A percentile compares a stretch with the other conserved stretches of the same genome.
phyloP scores from a whole-genome alignment of 2,329 filamentous ascomycete genomes.

The Phialophora verrucosa region DNA sequence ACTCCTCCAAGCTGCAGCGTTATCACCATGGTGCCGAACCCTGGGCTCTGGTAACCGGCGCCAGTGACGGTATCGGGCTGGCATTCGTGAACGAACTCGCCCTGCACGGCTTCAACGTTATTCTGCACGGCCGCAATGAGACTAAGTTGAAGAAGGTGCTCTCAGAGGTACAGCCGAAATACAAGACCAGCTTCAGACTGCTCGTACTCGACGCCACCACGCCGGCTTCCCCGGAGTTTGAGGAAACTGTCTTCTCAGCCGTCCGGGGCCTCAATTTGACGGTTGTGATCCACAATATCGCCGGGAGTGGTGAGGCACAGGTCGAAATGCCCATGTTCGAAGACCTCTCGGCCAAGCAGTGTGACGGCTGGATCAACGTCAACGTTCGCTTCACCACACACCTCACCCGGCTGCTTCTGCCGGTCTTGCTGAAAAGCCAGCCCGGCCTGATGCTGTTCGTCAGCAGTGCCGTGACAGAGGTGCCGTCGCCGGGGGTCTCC shows the following conservation, averaged over 20 bases:
- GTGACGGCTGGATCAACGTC: constrained; percentile 53
- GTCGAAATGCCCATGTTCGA: constrained; percentile 47
- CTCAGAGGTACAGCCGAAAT: constrained; percentile 47
- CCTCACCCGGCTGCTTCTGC: constrained; percentile 55
- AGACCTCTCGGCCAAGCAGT: constrained; percentile 45
- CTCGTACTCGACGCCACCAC: constrained; percentile 55
- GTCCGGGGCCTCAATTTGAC: constrained; percentile 53
- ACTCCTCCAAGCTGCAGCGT: constrained; percentile 21
- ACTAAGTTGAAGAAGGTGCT: constrained; percentile 55
- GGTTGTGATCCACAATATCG: constrained; percentile 64
- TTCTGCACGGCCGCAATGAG: constrained; percentile 62
- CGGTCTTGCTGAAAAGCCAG: constrained; percentile 48
- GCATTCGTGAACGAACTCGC: constrained; percentile 60
- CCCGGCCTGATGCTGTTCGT: constrained; percentile 60
- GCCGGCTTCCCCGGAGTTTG: constrained; percentile 34
- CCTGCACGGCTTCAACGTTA: constrained; percentile 60
- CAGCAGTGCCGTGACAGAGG: constrained; percentile 54
- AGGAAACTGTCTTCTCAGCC: constrained; percentile 40
- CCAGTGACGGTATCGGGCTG: constrained; percentile 62
- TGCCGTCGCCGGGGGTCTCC: constrained; percentile 53
- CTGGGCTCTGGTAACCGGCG: constrained; percentile 61
- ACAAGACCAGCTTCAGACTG: constrained; percentile 50
- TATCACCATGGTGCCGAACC: constrained; percentile 34
- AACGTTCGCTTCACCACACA: constrained; percentile 59
- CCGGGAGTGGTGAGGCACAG: constrained; percentile 45